A percentile compares a stretch with the other conserved stretches of the same genome.
Conservation (phyloP, 2,329 filamentous ascomycete species). For the Sclerotinia borealis region DNA sequence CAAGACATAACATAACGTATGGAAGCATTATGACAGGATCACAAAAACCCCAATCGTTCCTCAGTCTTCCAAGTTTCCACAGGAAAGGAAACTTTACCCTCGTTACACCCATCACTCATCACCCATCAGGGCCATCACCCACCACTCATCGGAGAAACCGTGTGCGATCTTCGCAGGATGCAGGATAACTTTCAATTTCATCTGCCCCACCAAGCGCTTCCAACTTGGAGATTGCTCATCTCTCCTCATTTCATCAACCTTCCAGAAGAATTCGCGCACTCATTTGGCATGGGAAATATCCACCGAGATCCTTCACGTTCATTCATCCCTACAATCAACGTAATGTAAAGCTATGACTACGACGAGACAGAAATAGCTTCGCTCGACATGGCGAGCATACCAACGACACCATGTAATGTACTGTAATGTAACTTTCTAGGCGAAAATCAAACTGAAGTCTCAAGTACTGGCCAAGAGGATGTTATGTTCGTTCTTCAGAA, state of each 20-base stretch:
- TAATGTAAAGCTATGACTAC: not conserved
- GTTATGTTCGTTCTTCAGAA: not conserved
- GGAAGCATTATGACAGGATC: not conserved
- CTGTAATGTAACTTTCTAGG: not conserved
- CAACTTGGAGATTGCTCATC: constrained; percentile 7
- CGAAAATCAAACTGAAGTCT: not conserved
- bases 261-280: not conserved
- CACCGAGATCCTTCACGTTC: not conserved
- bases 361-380: not conserved
- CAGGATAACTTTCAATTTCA: not conserved
- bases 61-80: not conserved
- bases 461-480: not conserved
- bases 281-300: not conserved
- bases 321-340: not conserved
- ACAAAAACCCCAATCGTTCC: not conserved
- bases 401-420: not conserved
- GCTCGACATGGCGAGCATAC: not conserved
- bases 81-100: not conserved
- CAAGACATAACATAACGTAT: not conserved
- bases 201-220: not conserved
- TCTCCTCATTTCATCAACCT: constrained; percentile 6
- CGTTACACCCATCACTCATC: not conserved
- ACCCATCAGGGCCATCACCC: too few species aligned
- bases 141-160: not conserved
- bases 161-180: not conserved